Evolutionary conservation across 352 stramenopile species (phyloP).

Genomic region (Phytophthora tubulina): DNA sequence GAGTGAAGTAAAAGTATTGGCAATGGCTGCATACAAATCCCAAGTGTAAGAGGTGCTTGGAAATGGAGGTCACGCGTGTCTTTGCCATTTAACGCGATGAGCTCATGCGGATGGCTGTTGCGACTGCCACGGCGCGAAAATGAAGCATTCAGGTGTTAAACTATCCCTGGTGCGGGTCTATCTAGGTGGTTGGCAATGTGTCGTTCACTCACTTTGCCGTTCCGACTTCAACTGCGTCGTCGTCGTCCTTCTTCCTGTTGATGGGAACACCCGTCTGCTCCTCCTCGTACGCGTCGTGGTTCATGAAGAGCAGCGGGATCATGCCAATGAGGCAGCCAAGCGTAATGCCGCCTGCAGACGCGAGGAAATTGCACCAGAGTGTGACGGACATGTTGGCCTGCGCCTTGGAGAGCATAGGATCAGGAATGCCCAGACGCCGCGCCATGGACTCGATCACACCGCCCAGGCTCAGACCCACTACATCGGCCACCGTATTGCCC

Average conservation of each 20-base stretch:
- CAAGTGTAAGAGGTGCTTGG: slow-evolving; percentile 18
- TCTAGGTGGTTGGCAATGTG: slow-evolving; percentile 3
- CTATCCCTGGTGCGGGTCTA: slow-evolving; percentile 4
- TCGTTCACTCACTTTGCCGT: slow-evolving; percentile 1
- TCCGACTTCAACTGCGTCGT: not conserved
- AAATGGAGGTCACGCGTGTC: slow-evolving; percentile 19
- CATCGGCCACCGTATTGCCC: slow-evolving; percentile 95
- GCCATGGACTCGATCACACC: slow-evolving; percentile 91
- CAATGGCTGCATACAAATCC: slow-evolving; percentile 26
- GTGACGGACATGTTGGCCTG: slow-evolving; percentile 83
- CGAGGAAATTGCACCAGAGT: slow-evolving; percentile 80
- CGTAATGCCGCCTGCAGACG: slow-evolving; percentile 85
- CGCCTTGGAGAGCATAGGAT: slow-evolving; percentile 79
- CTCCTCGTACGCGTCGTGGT: slow-evolving; percentile 72
- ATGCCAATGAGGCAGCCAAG: slow-evolving; percentile 92
- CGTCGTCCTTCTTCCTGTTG: slow-evolving; percentile 17
- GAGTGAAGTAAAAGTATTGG: slow-evolving; percentile 32
- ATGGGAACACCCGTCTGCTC: slow-evolving; percentile 50
- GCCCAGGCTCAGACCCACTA: slow-evolving; percentile 94
- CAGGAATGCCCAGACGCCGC: slow-evolving; percentile 67
- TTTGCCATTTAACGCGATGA: slow-evolving; percentile 6
- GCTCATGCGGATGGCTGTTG: not conserved
- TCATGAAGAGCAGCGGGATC: slow-evolving; percentile 92
- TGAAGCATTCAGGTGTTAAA: slow-evolving; percentile 24
- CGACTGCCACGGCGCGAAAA: slow-evolving; percentile 10